Conservation (phyloP, 352 stramenopile genomes). For the Globisporangium cylindrosporum region DNA sequence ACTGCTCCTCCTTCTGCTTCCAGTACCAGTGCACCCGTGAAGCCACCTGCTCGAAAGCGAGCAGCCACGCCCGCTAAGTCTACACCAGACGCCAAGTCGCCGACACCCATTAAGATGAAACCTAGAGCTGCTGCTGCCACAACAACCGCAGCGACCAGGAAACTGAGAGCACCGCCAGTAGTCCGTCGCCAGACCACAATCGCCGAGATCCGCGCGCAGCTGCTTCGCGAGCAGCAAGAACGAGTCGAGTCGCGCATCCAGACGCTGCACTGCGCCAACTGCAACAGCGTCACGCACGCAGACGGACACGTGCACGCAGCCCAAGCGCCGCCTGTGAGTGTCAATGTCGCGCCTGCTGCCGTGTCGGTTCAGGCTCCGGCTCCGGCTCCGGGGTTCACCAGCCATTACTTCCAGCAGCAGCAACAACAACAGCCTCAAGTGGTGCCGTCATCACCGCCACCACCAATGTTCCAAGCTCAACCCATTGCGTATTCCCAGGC, state of each 20-base stretch:
- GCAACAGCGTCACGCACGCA: conserved; percentile 12
- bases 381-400: neutral
- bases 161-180: conserved; percentile 1
- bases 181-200: conserved; percentile 30
- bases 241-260: conserved; percentile 50
- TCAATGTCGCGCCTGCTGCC: neutral
- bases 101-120: neutral
- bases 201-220: conserved; percentile 37
- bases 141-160: neutral
- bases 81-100: neutral
- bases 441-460: neutral
- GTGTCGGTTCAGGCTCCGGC: neutral
- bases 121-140: neutral
- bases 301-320: neutral
- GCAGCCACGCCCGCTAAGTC: neutral
- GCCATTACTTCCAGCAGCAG: conserved; percentile 4
- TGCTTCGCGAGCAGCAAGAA: conserved; percentile 49
- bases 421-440: neutral
- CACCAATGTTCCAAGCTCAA: neutral
- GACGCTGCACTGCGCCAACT: conserved; percentile 29
- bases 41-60: conserved; percentile 5
- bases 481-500: neutral
- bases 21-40: neutral
- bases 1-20: neutral
- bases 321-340: neutral